Percentiles rank a stretch among this genome's conserved stretches.
Evolutionary conservation across 257 asterid species (phyloP).

Genomic region (Solanum piurae): DNA sequence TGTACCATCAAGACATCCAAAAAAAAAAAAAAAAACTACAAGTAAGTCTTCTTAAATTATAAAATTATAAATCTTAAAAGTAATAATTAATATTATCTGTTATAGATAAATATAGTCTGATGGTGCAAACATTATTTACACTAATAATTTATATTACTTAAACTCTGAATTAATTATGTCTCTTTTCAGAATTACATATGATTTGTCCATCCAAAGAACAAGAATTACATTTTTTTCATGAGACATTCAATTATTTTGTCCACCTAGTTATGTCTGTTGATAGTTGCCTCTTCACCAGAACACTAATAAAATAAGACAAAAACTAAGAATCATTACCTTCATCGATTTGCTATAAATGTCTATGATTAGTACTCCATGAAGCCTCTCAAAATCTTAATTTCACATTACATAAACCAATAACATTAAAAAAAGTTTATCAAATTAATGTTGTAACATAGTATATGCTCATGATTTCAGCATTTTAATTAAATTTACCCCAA

Average conservation of each 20-base stretch:
- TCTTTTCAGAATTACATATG: neutral
- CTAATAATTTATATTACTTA: neutral
- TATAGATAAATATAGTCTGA: neutral
- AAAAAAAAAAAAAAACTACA: too few species aligned
- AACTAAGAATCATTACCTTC: conserved; percentile 6
- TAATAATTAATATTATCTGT: neutral
- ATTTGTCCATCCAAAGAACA: conserved; percentile 2
- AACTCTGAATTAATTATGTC: neutral
- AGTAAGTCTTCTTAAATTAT: neutral
- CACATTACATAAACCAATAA: neutral
- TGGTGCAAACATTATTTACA: neutral
- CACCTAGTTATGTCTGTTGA: neutral
- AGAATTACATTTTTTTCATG: neutral
- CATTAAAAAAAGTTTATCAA: neutral
- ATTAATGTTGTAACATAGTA: neutral
- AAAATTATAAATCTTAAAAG: neutral
- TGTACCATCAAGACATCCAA: neutral
- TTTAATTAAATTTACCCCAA: neutral
- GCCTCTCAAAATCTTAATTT: conserved; percentile 1
- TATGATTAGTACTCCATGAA: conserved; percentile 7
- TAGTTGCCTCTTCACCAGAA: conserved; percentile 8
- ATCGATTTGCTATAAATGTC: neutral
- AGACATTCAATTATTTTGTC: neutral
- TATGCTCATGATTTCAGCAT: conserved; percentile 3
- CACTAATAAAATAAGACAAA: conserved; percentile 2